Percentiles rank a stretch among this genome's conserved stretches.
These are phyloP conservation scores for Zygoascus tannicola DNA, from an alignment of 805 yeast genomes.

Conservation along the genomic window DNA sequence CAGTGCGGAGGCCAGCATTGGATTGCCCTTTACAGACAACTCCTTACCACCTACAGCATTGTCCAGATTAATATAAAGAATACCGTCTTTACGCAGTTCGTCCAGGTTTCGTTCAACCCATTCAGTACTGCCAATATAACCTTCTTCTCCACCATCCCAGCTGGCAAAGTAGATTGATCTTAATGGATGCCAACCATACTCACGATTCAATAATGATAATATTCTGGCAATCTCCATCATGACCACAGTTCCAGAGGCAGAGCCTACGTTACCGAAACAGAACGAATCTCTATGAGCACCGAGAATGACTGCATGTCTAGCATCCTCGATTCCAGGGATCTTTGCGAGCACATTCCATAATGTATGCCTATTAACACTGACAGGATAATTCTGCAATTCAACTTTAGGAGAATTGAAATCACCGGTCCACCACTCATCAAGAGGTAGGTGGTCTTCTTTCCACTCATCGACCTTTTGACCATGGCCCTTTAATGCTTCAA, in stretches of 20 bases:
- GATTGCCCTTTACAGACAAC: conserved; percentile 53
- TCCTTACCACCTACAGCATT: conserved; percentile 45
- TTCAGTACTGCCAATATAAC: conserved; percentile 77
- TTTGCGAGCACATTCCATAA: conserved; percentile 74
- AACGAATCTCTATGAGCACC: conserved; percentile 79
- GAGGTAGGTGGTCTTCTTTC: conserved; percentile 25
- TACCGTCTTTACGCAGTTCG: conserved; percentile 49
- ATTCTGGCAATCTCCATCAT: conserved; percentile 62
- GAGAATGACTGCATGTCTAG: conserved; percentile 58
- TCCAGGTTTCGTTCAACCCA: conserved; percentile 53
- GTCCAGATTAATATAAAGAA: conserved; percentile 67
- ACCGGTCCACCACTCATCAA: conserved; percentile 40
- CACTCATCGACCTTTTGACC: conserved; percentile 31
- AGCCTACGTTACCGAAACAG: conserved; percentile 62
- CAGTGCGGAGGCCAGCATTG: conserved; percentile 46
- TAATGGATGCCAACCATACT: conserved; percentile 71
- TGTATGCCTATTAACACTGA: conserved; percentile 45
- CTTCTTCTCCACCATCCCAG: conserved; percentile 74
- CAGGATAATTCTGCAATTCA: conserved; percentile 34
- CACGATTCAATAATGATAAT: conserved; percentile 52
- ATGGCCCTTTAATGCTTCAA: conserved; percentile 29
- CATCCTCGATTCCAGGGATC: conserved; percentile 72
- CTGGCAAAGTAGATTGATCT: conserved; percentile 76
- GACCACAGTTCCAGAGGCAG: conserved; percentile 67
- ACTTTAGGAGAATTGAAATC: conserved; percentile 19